Base-by-base conservation (phyloP, 202 grass and related monocot genomes). In the Setaria italica region DNA sequence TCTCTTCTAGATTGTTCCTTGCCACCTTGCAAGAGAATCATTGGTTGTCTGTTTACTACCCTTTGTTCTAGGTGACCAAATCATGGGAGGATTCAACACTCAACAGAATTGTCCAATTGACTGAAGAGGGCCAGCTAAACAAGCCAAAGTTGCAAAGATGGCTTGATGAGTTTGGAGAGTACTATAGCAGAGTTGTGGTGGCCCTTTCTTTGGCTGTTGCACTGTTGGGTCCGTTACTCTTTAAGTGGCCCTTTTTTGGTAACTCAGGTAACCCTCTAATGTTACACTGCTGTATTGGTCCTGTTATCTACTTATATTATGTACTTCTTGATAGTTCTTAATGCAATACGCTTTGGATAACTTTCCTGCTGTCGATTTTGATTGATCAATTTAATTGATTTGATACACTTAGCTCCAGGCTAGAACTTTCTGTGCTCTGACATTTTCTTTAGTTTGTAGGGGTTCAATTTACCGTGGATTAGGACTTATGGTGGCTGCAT, bases 401-500 rank as follows among this genome's bases (percentile, higher is more conserved):
- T 74, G 41, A 62, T 86, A 14, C 70, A 48, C 63, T 76, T 17
- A 53, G 14, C 62, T 79, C 14, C 80, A 82, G 17, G 37, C 71
- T 89, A 63, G 57, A 87, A 55, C 67, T 64, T 82, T 86, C 8
- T 80, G 20, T 76, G 16, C 39, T 67, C 84, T 84, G 87, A 91
- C 72, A 77, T 85, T 92, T 78, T 85, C 63, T 98, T 85, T 92
- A 98, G 95, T 93, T 72, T 94, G 90, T 84, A 98, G 91, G 84
- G 95, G 95, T 55, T 98, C 95, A 80, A 78, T 95, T 92, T 98
- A 98, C 85, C 93, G 95, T 81, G 95, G 91, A 57, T 86, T 98
- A 87, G 95, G 95, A 65, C 90, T 98, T 82, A 98, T 98, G 95
- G 95, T 98, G 67, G 95, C 95, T 87, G 95, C 93, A 86, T 98